Base-by-base conservation (phyloP, 1,284 basidiomycete genomes). In the Heliocybe sulcata region DNA sequence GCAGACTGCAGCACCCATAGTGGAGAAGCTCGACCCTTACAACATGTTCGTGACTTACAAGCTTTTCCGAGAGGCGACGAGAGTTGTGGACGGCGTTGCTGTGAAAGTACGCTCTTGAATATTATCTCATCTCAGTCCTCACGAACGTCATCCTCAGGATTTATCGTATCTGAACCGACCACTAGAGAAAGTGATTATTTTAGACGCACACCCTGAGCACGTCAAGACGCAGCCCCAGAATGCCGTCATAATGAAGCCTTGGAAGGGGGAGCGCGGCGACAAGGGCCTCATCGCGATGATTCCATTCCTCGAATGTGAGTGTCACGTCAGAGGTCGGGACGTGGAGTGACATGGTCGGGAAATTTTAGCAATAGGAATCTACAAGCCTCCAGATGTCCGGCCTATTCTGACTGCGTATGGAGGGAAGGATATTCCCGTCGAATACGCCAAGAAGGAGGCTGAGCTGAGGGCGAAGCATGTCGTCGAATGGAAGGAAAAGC, bases 21-120 rank as follows among this genome's bases (percentile, higher is more conserved):
- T 96, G 35, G 94, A 98, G 66, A 94, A 98, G 75, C 81, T 99
- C 42, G 97, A 99, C 70, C 92, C 92, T 3, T 95, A 95, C 72
- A 85, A 86, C 63, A 90, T 93, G 66, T 96, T 85, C 73, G 82
- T 98, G 62, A 82, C 82, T 27, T 94, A 98, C 71, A 85, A 87
- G 58, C 84, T 99, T 29, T 98, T 88, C 84, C 84, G 93, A 35
- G 96, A 99, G 66, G 82, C 87, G 8, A 94, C 92, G 2, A 81
- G 91, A 25, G 87, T 85, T 23, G 77, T 89, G 29, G 82, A 91
- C 45, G 90, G 91, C 51, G 79, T 83, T 61, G 77, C 88, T 35
- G 90, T 94, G 63, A 96, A 96, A 76, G 87, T 87, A 55, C 50
- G 71, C 53, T 49, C 35, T 31, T 47, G 22, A 16, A 42, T 42